Evolutionary conservation across 140 eudicot genomes (phyloP), one percentile per base, ranked within the genome.

Genomic region (Oenanthe javanica): DNA sequence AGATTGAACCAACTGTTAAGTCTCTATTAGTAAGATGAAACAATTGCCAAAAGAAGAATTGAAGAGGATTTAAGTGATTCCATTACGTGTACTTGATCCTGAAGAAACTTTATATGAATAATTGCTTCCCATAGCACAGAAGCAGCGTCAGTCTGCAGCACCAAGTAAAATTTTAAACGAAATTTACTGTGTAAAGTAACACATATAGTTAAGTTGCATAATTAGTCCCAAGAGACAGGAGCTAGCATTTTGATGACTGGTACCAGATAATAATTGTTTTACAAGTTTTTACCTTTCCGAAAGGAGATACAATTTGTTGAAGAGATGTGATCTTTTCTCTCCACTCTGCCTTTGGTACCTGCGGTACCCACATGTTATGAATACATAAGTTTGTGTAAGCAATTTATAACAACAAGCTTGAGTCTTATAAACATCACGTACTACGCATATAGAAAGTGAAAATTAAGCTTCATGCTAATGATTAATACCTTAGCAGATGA

Each of bases 261-360:
- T 42, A 42, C 45, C 45, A 42, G 4, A 57, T 0, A 57, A 13
- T 57, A 15, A 57, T 13, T 15, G 45, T 42, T 4, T 64, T 21
- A 67, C 15, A 42, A 75, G 61, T 0, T 12, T 46, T 25, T 15
- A 87, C 93, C 91, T 89, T 89, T 82, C 93, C 93, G 16, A 89
- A 89, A 11, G 93, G 93, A 51, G 93, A 89, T 40, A 89, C 93
- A n/a, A 89, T 87, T 79, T 89, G 93, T 80, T 89, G 93, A 55
- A 89, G 91, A 78, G 89, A 84, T 70, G 91, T 84, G 50, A 89
- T 89, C 82, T 89, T 89, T 49, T 85, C 93, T 52, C 85, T 88
- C 9, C 87, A 87, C 86, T 89, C 87, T 38, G 87, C 84, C 83
- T 87, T 89, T 59, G 93, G 88, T 84, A 86, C 75, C 83, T 87